A percentile compares a stretch with the other conserved stretches of the same genome.
phyloP scores from a whole-genome alignment of 805 yeast species.

The Hyphopichia homilentoma region DNA sequence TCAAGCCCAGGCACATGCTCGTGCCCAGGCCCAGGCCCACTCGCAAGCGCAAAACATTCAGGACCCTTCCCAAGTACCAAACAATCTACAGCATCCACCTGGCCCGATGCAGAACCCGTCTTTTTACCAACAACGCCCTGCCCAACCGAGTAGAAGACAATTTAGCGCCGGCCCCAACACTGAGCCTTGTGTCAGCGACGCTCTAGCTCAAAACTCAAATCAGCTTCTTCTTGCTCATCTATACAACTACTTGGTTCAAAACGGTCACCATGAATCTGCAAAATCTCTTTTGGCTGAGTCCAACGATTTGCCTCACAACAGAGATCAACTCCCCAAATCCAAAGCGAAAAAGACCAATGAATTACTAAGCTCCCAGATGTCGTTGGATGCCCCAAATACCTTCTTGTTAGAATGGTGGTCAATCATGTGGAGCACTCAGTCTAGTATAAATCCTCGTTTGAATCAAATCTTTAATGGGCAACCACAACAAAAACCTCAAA shows the following conservation, averaged over 20 bases:
- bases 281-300: constrained; percentile 43
- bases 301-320: constrained; percentile 30
- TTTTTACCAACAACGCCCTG: too few relatives aligned
- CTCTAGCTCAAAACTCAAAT: constrained; percentile 45
- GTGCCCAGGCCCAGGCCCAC: background rate
- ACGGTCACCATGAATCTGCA: constrained; percentile 49
- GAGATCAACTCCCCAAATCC: constrained; percentile 5
- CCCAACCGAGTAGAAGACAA: too few relatives aligned
- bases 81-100: too few relatives aligned
- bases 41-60: too few relatives aligned
- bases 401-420: constrained; percentile 59
- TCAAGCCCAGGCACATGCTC: background rate
- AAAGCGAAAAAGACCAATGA: constrained; percentile 11
- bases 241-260: constrained; percentile 46
- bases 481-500: constrained; percentile 6
- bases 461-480: constrained; percentile 16
- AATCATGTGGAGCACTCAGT: constrained; percentile 46
- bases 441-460: constrained; percentile 34
- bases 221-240: constrained; percentile 51
- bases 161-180: background rate
- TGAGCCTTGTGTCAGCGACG: constrained; percentile 19
- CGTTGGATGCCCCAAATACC: constrained; percentile 41
- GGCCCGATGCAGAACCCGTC: too few relatives aligned
- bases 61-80: too few relatives aligned
- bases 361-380: constrained; percentile 26